Evolutionary conservation across 2,329 filamentous ascomycete species (phyloP), one percentile per base, ranked within the genome.

Genomic region (Alternaria arborescens): DNA sequence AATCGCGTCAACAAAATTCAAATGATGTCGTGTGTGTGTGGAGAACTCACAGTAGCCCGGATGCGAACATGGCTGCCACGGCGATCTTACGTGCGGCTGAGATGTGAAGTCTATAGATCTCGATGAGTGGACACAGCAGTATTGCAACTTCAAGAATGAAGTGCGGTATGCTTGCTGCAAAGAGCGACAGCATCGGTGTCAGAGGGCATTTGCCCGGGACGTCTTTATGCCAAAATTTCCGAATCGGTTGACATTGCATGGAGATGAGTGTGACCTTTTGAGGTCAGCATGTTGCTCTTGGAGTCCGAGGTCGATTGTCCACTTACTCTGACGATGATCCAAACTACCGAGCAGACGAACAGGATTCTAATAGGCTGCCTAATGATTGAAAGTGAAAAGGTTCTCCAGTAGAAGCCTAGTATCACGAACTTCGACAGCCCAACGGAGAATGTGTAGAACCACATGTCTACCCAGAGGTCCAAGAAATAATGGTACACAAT

Each of bases 401-500:
- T 64, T n/a, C 67, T 55, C 70, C 70, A 72, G 47, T 70, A 71
- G 36, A 71, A 65, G 5, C 68, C 66, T 2, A 72, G 55, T 20
- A 71, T 64, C 20, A 71, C 65, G 8, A 71, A 70, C 24, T 72
- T 71, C 8, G 67, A 71, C 2, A 68, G 51, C 3, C 70, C 70
- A 1, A 72, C 62, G 1, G 68, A 68, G 30, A 72, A 68, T 1
- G 68, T 72, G 48, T 70, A 72, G 26, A 71, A 22, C 68, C 67
- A 72, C 68, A 71, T 71, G 22, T 71, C 68, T 26, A 58, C 55
- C 61, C 62, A 71, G 2, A 70, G 68, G 24, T 71, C 68, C 5
- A 64, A 20, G 20, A 66, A 71, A 44, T 67, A 72, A 18, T 71
- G 63, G 26, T 61, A 61, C 1, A 56, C 30, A n/a, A 71, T 62